Percentiles rank a stretch among this genome's conserved stretches.
These are phyloP conservation scores for Penicillium paneum DNA, from an alignment of 2,329 filamentous ascomycete species.

Conservation along the genomic window DNA sequence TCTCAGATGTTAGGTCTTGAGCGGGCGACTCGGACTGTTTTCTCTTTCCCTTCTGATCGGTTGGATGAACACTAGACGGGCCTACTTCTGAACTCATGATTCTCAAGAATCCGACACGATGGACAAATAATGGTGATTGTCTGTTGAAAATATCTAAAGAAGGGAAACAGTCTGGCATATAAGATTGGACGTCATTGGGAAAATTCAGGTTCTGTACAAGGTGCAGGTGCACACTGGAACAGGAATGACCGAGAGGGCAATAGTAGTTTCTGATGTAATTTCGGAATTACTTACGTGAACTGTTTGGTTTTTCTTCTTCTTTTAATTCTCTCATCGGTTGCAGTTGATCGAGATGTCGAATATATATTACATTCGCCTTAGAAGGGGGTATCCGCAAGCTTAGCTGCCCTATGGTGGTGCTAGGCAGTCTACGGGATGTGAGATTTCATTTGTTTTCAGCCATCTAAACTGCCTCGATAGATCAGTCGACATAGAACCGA, in stretches of 20 bases:
- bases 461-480: no score
- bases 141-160: no score
- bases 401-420: neutral
- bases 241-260: neutral
- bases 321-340: no score
- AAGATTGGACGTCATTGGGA: neutral
- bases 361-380: neutral
- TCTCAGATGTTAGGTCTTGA: neutral
- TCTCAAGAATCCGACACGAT: neutral
- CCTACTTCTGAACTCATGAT: neutral
- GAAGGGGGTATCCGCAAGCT: no score
- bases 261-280: neutral
- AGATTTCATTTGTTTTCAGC: no score
- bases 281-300: neutral
- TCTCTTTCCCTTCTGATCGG: neutral
- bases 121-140: neutral
- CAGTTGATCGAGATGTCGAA: no score
- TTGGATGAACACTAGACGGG: neutral
- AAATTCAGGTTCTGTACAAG: neutral
- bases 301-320: neutral
- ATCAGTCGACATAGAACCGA: neutral
- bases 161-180: accelerated
- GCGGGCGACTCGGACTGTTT: neutral
- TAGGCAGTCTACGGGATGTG: neutral
- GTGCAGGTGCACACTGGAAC: neutral